These are phyloP conservation scores for Epichloe gansuensis DNA, from an alignment of 2,329 filamentous ascomycete species.

Conservation along the genomic window DNA sequence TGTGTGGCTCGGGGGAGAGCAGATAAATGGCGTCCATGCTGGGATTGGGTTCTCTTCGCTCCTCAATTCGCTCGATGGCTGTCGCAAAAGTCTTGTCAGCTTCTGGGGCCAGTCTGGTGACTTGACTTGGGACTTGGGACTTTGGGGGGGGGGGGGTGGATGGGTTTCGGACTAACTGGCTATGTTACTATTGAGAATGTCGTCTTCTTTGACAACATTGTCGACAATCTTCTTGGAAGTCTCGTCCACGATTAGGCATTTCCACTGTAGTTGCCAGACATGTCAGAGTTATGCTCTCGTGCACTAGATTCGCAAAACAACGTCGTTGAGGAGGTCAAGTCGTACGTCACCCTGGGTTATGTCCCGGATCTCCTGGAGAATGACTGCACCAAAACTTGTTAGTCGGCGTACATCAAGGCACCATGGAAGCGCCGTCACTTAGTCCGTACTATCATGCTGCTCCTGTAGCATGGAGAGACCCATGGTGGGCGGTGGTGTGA, in stretches of 20 bases:
- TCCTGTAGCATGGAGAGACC: conserved; percentile 72
- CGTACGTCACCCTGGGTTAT: conserved; percentile 73
- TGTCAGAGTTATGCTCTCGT: neutral
- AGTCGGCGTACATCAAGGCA: neutral
- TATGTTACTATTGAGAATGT: conserved; percentile 92
- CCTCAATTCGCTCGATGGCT: conserved; percentile 94
- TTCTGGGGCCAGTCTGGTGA: conserved; percentile 4
- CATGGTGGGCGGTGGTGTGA: conserved; percentile 44
- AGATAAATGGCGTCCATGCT: conserved; percentile 94
- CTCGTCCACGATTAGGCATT: conserved; percentile 84
- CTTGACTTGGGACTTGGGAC: neutral
- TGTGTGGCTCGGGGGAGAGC: conserved; percentile 75
- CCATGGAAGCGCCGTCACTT: neutral
- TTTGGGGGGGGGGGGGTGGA: conserved; percentile 2
- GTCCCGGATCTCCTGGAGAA: conserved; percentile 46
- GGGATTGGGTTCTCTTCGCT: conserved; percentile 66
- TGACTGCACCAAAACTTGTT: conserved; percentile 14
- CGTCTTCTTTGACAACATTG: conserved; percentile 87
- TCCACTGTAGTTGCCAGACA: conserved; percentile 54
- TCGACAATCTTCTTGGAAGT: conserved; percentile 74
- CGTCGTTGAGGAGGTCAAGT: conserved; percentile 1
- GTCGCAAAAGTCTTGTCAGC: conserved; percentile 12
- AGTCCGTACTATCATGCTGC: conserved; percentile 43
- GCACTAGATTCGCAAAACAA: neutral
- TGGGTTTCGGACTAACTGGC: conserved; percentile 57